These are phyloP conservation scores for Phytophthora vignae DNA, from an alignment of 352 stramenopile genomes.

Conservation along the genomic window DNA sequence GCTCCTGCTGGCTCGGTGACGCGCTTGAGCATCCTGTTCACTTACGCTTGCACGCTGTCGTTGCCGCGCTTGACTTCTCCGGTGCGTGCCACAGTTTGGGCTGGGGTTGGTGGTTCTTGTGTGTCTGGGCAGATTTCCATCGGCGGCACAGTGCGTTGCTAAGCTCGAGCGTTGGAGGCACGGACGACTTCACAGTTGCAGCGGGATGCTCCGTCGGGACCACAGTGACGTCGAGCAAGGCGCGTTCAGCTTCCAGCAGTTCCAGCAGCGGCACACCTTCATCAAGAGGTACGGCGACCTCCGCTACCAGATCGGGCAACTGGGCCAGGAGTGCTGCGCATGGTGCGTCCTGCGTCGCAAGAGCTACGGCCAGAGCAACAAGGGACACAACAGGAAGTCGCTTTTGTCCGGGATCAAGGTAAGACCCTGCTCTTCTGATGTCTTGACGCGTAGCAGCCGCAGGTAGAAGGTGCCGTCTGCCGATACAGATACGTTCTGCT, in stretches of 20 bases:
- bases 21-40: conserved; percentile 13
- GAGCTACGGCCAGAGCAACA: conserved; percentile 23
- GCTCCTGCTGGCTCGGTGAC: background rate
- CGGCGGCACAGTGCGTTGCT: no score
- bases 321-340: conserved; percentile 12
- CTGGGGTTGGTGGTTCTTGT: background rate
- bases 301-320: conserved; percentile 1
- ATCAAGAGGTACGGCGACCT: no score
- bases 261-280: no score
- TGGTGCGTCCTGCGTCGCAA: conserved; percentile 24
- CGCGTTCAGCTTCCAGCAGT: no score
- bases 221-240: no score
- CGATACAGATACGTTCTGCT: conserved; percentile 32
- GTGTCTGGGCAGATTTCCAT: no score
- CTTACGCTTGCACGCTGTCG: conserved; percentile 6
- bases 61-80: background rate
- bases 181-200: no score
- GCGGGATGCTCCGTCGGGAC: no score
- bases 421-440: conserved; percentile 34
- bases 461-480: conserved; percentile 32
- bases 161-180: no score
- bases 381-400: conserved; percentile 24
- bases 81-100: no score
- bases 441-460: conserved; percentile 40
- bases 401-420: conserved; percentile 32